Evolutionary conservation across 2,329 filamentous ascomycete species (phyloP).

Genomic region (Aspergillus sp.): DNA sequence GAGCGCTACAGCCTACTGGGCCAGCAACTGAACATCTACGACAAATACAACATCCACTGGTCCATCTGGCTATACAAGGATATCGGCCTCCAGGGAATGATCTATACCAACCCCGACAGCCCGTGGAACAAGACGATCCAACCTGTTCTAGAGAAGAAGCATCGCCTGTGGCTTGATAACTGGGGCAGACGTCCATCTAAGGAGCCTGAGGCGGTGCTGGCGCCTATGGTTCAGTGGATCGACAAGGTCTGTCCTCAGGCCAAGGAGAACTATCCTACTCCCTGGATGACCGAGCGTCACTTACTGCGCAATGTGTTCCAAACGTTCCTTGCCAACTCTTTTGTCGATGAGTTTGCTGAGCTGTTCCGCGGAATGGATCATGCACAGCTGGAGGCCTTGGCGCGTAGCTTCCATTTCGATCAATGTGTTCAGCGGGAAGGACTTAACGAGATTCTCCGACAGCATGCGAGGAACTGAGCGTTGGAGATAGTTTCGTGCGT

Average conservation of each 20-base stretch:
- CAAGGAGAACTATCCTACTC: conserved; percentile 44
- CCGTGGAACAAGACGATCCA: conserved; percentile 52
- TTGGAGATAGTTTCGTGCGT: too few relatives aligned
- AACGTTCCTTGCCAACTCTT: conserved; percentile 50
- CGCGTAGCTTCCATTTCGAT: conserved; percentile 54
- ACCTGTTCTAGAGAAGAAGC: conserved; percentile 57
- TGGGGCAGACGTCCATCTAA: conserved; percentile 49
- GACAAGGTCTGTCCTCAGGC: conserved; percentile 43
- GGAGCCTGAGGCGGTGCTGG: conserved; percentile 45
- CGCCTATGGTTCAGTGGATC: conserved; percentile 46
- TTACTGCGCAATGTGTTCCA: conserved; percentile 46
- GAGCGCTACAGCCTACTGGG: conserved; percentile 47
- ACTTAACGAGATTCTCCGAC: conserved; percentile 51
- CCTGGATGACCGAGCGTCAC: conserved; percentile 53
- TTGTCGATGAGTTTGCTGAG: conserved; percentile 55
- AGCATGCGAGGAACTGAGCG: conserved; percentile 34
- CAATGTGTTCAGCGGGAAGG: conserved; percentile 52
- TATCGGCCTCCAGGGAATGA: conserved; percentile 56
- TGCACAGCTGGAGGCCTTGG: conserved; percentile 55
- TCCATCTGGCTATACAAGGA: conserved; percentile 62
- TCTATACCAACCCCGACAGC: conserved; percentile 47
- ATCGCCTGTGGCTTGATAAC: conserved; percentile 51
- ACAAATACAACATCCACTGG: conserved; percentile 54
- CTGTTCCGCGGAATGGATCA: conserved; percentile 52
- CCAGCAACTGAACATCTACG: conserved; percentile 52